Base-by-base conservation (phyloP, 129 eudicot species). In the Chrysanthemum makinoi region DNA sequence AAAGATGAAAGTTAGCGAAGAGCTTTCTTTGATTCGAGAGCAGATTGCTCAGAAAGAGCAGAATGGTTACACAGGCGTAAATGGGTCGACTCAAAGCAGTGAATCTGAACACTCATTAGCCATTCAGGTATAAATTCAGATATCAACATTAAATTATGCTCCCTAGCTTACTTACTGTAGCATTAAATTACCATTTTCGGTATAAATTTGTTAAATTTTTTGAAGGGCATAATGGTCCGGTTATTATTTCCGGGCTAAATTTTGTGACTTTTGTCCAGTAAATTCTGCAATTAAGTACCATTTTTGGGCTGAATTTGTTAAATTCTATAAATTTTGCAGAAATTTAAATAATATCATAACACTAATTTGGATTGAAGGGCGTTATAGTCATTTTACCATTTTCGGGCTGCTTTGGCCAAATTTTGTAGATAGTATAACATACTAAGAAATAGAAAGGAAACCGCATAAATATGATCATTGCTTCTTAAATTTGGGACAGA, bases 11-110 rank as follows among this genome's bases (percentile, higher is more conserved):
- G 57, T 84, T 56, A 72, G 72, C 0, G 83, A 19, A 33, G 95
- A 85, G 63, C 83, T 93, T 75, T 62, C 72, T 22, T 55, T 66
- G 69, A 71, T 75, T 55, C 82, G 59, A 79, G 91, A 57, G 69
- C 84, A 68, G 72, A 59, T 64, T 60, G 44, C 64, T 22, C 73
- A 7, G 26, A 74, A 75, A 58, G 86, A 81, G 49, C 82, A 79
- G 72, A 69, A 65, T 55, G 49, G 60, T 46, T 55, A 49, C 26
- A 60, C 5, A 51, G 74, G 75, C 14, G 30, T 39, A 16, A 65
- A 26, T 68, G 73, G 62, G 13, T 61, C 70, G 33, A 28, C 46
- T 57, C 18, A 44, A 62, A 16, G 18, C 66, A 4, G 66, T 62
- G 24, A 58, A 14, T 11, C 72, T 59, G n/a, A 14, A 52, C 13